A percentile compares a stretch with the other conserved stretches of the same genome.
Evolutionary conservation across 108 stramenopile species (phyloP).

Genomic region (Nitzschia inconspicua): DNA sequence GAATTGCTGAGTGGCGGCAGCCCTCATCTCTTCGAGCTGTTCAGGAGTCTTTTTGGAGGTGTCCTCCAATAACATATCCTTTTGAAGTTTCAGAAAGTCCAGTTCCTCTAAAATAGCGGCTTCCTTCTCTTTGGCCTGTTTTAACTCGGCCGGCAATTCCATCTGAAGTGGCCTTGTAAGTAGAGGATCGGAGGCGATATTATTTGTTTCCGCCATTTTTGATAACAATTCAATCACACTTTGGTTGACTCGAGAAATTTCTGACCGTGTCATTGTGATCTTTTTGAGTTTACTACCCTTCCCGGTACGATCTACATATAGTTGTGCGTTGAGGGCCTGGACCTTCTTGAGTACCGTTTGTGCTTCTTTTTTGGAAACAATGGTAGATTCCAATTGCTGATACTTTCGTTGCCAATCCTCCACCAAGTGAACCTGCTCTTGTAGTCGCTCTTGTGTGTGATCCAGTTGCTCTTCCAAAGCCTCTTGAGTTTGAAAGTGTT

Average conservation of each 20-base stretch:
- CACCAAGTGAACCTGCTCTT: conserved; percentile 6
- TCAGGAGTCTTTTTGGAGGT: conserved; percentile 10
- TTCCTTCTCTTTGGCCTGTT: neutral
- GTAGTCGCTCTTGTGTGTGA: conserved; percentile 9
- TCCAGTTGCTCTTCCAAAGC: conserved; percentile 15
- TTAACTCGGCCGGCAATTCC: neutral
- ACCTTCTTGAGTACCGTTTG: conserved; percentile 8
- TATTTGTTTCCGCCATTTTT: conserved; percentile 1
- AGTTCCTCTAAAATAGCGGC: neutral
- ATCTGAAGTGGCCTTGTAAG: neutral
- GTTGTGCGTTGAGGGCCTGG: too few species aligned
- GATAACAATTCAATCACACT: neutral
- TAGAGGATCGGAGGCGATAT: too few species aligned
- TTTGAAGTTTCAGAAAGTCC: conserved; percentile 12
- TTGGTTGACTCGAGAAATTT: conserved; percentile 1
- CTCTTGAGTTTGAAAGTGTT: neutral
- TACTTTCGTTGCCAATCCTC: conserved; percentile 7
- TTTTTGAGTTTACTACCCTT: neutral
- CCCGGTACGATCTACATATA: too few species aligned
- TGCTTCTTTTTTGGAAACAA: conserved; percentile 4
- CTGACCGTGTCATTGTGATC: neutral
- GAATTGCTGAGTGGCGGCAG: conserved; percentile 1
- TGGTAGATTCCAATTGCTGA: conserved; percentile 6
- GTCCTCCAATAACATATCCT: conserved; percentile 19
- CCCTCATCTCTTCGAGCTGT: conserved; percentile 4